A percentile compares a stretch with the other conserved stretches of the same genome.
Conservation (phyloP, 225 moss, liverwort and hornwort species). For the Ulota crispa region DNA sequence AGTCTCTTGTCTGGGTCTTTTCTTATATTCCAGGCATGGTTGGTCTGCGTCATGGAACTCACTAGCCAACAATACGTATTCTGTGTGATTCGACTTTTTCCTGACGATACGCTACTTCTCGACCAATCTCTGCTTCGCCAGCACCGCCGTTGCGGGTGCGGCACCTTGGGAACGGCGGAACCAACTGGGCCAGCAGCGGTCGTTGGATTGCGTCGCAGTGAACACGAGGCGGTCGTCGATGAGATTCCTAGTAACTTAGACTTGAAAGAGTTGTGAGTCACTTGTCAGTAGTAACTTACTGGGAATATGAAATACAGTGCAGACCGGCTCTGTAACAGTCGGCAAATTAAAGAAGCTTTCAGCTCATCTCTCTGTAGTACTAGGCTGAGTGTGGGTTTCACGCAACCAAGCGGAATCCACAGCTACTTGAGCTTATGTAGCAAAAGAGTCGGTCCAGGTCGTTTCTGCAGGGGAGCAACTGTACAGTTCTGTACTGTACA, state of each 20-base stretch:
- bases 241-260: background rate
- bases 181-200: background rate
- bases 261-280: background rate
- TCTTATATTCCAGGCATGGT: conserved; percentile 34
- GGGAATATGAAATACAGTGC: background rate
- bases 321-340: background rate
- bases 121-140: background rate
- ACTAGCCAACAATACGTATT: conserved; percentile 19
- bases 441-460: background rate
- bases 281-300: no score
- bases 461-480: background rate
- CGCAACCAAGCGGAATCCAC: background rate
- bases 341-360: background rate
- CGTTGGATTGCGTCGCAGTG: conserved; percentile 29
- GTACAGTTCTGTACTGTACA: background rate
- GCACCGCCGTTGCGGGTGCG: background rate
- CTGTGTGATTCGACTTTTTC: background rate
- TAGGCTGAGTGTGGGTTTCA: background rate
- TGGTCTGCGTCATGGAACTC: conserved; percentile 30
- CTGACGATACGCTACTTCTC: background rate
- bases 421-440: background rate
- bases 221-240: background rate
- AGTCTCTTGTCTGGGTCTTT: conserved; percentile 37
- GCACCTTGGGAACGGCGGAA: background rate
- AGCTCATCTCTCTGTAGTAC: background rate